Evolutionary conservation across 2,329 filamentous ascomycete genomes (phyloP).

Genomic region (Salinomyces thailandicus): DNA sequence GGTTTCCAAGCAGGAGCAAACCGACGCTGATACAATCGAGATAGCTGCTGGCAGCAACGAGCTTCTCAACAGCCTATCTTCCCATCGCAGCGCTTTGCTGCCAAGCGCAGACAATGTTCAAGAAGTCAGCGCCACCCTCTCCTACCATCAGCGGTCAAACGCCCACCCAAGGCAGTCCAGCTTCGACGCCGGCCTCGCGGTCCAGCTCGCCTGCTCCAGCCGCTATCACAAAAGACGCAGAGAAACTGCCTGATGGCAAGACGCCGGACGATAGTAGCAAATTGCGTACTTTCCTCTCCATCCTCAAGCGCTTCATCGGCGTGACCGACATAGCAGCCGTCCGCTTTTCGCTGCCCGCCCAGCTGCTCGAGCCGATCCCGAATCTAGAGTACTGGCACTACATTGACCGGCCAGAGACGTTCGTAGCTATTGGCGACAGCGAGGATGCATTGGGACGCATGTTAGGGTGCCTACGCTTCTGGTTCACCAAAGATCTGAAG

Average conservation of each 20-base stretch:
- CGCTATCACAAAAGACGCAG: not conserved
- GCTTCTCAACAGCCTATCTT: not conserved
- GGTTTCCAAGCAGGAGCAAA: too few relatives aligned
- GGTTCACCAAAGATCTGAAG: conserved; percentile 98
- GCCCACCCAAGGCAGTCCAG: conserved; percentile 1
- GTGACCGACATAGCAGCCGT: conserved; percentile 92
- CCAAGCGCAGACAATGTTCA: not conserved
- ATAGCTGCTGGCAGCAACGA: not conserved
- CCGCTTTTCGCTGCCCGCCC: conserved; percentile 88
- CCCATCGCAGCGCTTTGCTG: not conserved
- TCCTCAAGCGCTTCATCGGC: conserved; percentile 88
- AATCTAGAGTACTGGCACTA: conserved; percentile 99
- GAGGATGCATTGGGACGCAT: conserved; percentile 87
- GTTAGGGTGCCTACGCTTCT: conserved; percentile 89
- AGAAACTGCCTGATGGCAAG: conserved; percentile 27
- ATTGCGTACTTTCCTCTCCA: conserved; percentile 76
- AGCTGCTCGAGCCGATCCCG: conserved; percentile 88
- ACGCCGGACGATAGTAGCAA: conserved; percentile 71
- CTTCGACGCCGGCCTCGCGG: conserved; percentile 11
- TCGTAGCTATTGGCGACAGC: conserved; percentile 74
- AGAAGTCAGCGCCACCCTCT: conserved; percentile 2
- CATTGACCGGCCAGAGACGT: conserved; percentile 86
- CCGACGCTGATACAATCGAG: not conserved
- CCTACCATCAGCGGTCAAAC: conserved; percentile 5
- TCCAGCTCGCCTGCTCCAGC: conserved; percentile 11